Evolutionary conservation across 2,329 filamentous ascomycete species (phyloP), one percentile per base, ranked within the genome.

Genomic region (Magnaporthiopsis incrustans): DNA sequence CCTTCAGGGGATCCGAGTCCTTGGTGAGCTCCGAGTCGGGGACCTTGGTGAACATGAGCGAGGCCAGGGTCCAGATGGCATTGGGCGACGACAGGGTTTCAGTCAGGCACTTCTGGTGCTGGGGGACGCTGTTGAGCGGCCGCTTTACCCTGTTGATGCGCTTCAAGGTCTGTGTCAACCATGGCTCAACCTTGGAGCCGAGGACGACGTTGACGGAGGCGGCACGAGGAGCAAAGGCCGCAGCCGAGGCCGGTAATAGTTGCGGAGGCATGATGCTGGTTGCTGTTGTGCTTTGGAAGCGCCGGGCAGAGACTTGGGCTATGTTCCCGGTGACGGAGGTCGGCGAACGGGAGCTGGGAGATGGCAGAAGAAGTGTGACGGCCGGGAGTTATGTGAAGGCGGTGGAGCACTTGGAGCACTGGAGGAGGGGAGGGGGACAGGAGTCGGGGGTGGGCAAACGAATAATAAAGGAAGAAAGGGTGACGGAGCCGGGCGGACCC

Each of bases 81-180:
- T 92, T 92, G 66, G 88, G 77, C 63, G 90, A 93, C 57, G 94
- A 97, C 64, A 99, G 82, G 0, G 90, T 96, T 81, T 98, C 95
- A 65, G 93, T 96, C 72, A 99, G 85, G 79, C 94, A 98, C 82
- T 91, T 87, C 71, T 93, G 92, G 80, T 98, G 95, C 77, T 99
- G 95, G 65, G 91, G 89, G 61, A 97, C 91, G 77, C 91, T 97
- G 85, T 99, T 99, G 77, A 98, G 85, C 67, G 95, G 94, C 71
- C 95, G 90, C 85, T 98, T 99, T 72, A 97, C 88, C 70, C 90
- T 87, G 83, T 97, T 98, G 80, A 97, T 92, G 76, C 95, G 89
- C 85, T 98, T 98, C 72, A 99, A 83, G 14, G 93, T 97, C 74
- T 93, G 91, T 50, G 95, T 99, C 77, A 98, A 85, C 95, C 95